Evolutionary conservation across 805 yeast species (phyloP), one percentile per base, ranked within the genome.

Genomic region (Suhomyces xylopsoci): DNA sequence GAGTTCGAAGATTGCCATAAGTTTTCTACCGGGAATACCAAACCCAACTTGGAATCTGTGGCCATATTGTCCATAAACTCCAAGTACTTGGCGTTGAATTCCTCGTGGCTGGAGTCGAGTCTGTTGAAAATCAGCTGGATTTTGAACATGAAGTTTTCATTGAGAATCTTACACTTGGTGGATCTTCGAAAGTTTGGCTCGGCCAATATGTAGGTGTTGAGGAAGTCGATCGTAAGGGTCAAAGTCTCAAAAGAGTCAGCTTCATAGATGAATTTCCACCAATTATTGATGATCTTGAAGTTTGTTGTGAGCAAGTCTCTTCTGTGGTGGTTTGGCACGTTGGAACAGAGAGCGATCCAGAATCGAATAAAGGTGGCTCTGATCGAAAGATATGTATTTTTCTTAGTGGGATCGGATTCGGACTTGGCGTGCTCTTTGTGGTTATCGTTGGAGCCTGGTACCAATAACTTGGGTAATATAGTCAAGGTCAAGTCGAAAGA

Each of bases 141-240:
- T 50, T 83, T 83, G 25, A 78, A 76, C 53, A 90, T 62, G 20
- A 85, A 81, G 76, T 87, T 81, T 63, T 92, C 97, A 59, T 89
- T 90, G 61, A 93, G 79, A 14, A 91, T 79, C 54, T 83, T 82
- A 55, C 90, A 80, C 64, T 91, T 92, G 0, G 90, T 80, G 54
- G 85, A 73, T 61, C 84, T 85, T 58, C 82, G 82, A 63, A 84
- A 87, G 10, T 79, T 69, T 2, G 72, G 61, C 58, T 92, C 97
- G 25, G 70, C 65, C 34, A 90, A 62, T 2, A 92, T 78, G 20
- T 73, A 70, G 1, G 69, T 62, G 15, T 76, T 81, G 52, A 90
- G 70, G 24, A 82, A 75, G 0, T 67, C 64, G 2, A 89, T 51
- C 0, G 85, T 71, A 20, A 63, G 49, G 0, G 52, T 51, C 10